These are phyloP conservation scores for Fragaria nilgerrensis DNA, from an alignment of 306 rosid genomes.

Conservation along the genomic window DNA sequence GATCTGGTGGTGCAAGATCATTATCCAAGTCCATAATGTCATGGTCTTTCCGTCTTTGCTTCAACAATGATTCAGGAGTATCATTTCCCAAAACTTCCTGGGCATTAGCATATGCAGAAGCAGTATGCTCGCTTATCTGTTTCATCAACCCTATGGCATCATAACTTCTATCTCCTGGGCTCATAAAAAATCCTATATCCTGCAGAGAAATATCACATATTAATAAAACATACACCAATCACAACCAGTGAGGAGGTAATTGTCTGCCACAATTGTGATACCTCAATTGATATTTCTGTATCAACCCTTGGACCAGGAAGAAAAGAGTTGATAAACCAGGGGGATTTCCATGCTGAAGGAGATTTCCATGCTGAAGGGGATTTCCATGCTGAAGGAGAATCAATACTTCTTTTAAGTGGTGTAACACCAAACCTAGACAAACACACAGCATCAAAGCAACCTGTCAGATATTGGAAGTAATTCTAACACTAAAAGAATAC, in stretches of 20 bases:
- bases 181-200: conserved; percentile 83
- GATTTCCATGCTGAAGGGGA: conserved; percentile 98
- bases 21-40: conserved; percentile 38
- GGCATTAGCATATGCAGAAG: conserved; percentile 81
- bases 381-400: conserved; percentile 97
- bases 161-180: conserved; percentile 79
- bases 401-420: conserved; percentile 84
- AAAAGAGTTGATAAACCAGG: conserved; percentile 79
- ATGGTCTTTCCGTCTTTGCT: conserved; percentile 26
- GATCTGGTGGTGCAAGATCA: conserved; percentile 21
- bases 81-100: conserved; percentile 72
- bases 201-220: conserved; percentile 31
- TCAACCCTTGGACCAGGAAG: conserved; percentile 72
- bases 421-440: conserved; percentile 68
- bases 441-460: conserved; percentile 33
- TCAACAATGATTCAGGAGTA: conserved; percentile 52
- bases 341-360: conserved; percentile 97
- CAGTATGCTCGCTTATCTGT: conserved; percentile 82
- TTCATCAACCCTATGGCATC: conserved; percentile 93
- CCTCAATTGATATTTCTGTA: conserved; percentile 88
- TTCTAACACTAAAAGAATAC: not conserved
- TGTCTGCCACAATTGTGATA: conserved; percentile 30
- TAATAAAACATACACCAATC: not conserved
- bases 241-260: conserved; percentile 1
- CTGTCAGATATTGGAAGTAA: conserved; percentile 11